Conservation (phyloP, 192 early-diverging fungal genomes). For the Coemansia sp. region DNA sequence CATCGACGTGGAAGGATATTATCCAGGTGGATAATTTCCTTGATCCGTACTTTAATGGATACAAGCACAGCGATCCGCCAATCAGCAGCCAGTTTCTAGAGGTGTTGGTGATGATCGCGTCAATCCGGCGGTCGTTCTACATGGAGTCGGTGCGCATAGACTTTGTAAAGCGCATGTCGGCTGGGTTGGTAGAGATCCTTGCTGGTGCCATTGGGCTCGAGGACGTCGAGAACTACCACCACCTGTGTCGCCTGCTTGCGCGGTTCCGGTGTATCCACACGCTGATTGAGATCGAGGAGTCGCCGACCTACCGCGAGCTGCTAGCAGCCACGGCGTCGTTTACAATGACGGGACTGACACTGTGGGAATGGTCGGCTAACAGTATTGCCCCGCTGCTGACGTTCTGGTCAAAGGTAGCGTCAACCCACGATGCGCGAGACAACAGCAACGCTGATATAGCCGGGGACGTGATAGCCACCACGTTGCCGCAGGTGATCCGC, state of each 20-base stretch:
- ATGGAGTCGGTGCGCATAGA: slow-evolving; percentile 68
- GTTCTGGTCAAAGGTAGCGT: slow-evolving; percentile 85
- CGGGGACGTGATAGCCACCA: slow-evolving; percentile 38
- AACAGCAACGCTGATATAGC: slow-evolving; percentile 23
- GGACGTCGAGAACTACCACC: slow-evolving; percentile 81
- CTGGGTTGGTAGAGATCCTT: slow-evolving; percentile 70
- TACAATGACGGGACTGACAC: slow-evolving; percentile 38
- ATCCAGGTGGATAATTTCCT: slow-evolving; percentile 73
- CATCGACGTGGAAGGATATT: slow-evolving; percentile 75
- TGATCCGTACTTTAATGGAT: slow-evolving; percentile 69
- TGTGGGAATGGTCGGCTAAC: slow-evolving; percentile 69
- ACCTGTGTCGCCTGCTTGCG: slow-evolving; percentile 79
- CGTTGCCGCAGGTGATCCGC: slow-evolving; percentile 53
- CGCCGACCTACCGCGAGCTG: slow-evolving; percentile 60
- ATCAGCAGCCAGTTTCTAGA: slow-evolving; percentile 71
- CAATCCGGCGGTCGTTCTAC: slow-evolving; percentile 84
- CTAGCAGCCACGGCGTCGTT: slow-evolving; percentile 28
- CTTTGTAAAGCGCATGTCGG: slow-evolving; percentile 71
- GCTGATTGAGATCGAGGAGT: slow-evolving; percentile 76
- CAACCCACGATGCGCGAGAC: slow-evolving; percentile 53
- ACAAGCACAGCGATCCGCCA: slow-evolving; percentile 61
- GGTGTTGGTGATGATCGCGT: slow-evolving; percentile 73
- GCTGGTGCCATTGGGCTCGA: slow-evolving; percentile 60
- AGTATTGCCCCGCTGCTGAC: slow-evolving; percentile 73
- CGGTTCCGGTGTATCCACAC: slow-evolving; percentile 83